Evolutionary conservation across 176 grass and related monocot genomes (phyloP).

Genomic region (Echinochloa phyllopogon): DNA sequence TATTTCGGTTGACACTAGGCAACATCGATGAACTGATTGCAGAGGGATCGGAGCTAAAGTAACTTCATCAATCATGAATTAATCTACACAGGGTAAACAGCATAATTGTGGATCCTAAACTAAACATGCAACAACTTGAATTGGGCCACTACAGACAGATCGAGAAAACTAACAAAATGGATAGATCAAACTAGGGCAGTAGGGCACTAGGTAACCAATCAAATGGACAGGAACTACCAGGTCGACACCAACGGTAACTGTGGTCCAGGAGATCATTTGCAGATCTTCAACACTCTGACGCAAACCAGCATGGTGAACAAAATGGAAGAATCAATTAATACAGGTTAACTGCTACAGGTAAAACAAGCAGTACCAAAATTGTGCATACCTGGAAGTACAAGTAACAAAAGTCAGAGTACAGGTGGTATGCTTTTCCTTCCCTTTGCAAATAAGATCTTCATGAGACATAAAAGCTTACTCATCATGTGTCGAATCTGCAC

Average conservation of each 20-base stretch:
- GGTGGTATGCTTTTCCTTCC: neutral
- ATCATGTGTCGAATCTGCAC: conserved; percentile 21
- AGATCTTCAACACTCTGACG: conserved; percentile 13
- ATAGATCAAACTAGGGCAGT: neutral
- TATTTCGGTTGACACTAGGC: conserved; percentile 6
- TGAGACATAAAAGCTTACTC: conserved; percentile 6
- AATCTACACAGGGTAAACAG: conserved; percentile 14
- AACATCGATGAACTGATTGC: conserved; percentile 11
- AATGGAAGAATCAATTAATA: neutral
- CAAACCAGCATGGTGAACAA: neutral
- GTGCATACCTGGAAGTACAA: neutral
- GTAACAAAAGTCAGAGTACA: neutral
- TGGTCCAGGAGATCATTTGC: conserved; percentile 4
- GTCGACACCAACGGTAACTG: neutral
- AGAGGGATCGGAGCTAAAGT: neutral
- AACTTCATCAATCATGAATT: conserved; percentile 36
- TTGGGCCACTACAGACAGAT: conserved; percentile 28
- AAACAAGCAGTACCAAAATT: conserved; percentile 4
- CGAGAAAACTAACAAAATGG: conserved; percentile 24
- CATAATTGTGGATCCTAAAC: conserved; percentile 26
- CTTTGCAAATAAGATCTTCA: neutral
- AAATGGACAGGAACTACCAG: neutral
- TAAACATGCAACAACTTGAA: conserved; percentile 27
- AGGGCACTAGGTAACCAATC: conserved; percentile 31
- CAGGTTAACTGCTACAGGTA: neutral